Base-by-base conservation (phyloP, 805 yeast species). In the Yamadazyma ubonensis region DNA sequence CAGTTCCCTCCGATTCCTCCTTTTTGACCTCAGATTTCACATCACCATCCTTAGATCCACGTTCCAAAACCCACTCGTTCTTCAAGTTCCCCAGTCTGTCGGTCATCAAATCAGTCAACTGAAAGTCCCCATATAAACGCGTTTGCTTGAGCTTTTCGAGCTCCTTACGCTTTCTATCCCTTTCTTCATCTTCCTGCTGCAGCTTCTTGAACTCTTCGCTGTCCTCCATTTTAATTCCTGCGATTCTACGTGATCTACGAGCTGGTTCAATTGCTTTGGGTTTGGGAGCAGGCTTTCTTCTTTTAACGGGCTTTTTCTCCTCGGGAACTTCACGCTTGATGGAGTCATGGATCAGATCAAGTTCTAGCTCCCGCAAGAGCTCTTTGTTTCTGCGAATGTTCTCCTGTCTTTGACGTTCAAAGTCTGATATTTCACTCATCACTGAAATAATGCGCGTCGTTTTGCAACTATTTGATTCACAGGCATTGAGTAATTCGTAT, bases 381-480 rank as follows among this genome's bases (percentile, higher is more conserved):
- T 80, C 86, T 57, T 81, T 79, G 61, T 91, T 93, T 36, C 98
- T 71, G 47, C 80, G 86, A 44, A 91, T 93, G 55, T 87, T 88
- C 43, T 78, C 86, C 53, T 75, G 81, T 43, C 95, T 63, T 54
- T 79, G 81, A 51, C 68, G 75, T 58, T 86, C 93, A 54, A 86
- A 83, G 25, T 81, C 87, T 1, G 85, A 75, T 21, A 82, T 34
- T 16, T 44, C 45, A 7, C 51, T 53, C 59, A 55, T 51, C 28
- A 12, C 30, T 22, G 15, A 21, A 29, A 32, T 20, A 15, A 20
- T 9, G 26, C 35, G 35, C 35, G 35, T n/a, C n/a, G n/a, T n/a
- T n/a, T n/a, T n/a, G n/a, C n/a, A n/a, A n/a, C n/a, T n/a, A n/a
- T n/a, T n/a, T n/a, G n/a, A n/a, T n/a, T n/a, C n/a, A n/a, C n/a